These are phyloP conservation scores for Rubus parviflorus DNA, from an alignment of 306 rosid species.

Conservation along the genomic window DNA sequence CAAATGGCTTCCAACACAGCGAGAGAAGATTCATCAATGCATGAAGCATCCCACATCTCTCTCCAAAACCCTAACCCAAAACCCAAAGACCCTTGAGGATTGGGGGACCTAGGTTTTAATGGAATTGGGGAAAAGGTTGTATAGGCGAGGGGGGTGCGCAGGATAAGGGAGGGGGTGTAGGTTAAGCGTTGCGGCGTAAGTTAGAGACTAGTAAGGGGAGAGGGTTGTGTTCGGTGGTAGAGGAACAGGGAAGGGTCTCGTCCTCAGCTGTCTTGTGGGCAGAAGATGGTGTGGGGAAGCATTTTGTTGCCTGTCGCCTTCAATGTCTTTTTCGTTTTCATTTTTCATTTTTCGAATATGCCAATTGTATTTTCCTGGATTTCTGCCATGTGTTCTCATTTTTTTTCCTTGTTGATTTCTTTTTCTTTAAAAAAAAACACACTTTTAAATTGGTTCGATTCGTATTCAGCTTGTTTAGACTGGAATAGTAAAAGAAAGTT, in stretches of 20 bases:
- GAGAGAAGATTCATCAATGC: conserved; percentile 88
- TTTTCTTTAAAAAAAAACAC: too few species aligned
- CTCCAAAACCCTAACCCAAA: conserved; percentile 62
- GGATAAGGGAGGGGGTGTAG: conserved; percentile 24
- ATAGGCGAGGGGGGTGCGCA: conserved; percentile 23
- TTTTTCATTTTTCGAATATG: not conserved
- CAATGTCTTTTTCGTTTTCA: not conserved
- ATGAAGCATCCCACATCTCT: conserved; percentile 93
- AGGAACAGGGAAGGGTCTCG: conserved; percentile 61
- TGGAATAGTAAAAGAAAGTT: too few species aligned
- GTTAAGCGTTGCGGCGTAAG: conserved; percentile 17
- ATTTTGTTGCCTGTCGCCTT: conserved; percentile 41
- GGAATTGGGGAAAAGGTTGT: conserved; percentile 18
- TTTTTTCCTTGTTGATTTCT: too few species aligned
- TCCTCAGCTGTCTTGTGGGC: conserved; percentile 44
- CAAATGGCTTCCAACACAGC: conserved; percentile 81
- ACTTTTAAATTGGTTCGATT: too few species aligned
- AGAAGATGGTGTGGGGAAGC: conserved; percentile 58
- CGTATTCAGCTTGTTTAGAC: too few species aligned
- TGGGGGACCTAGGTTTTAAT: conserved; percentile 21
- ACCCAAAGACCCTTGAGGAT: conserved; percentile 29
- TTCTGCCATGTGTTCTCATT: too few species aligned
- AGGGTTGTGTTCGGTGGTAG: conserved; percentile 66
- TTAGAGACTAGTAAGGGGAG: conserved; percentile 14
- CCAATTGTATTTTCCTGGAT: too few species aligned